Percentiles rank a stretch among this genome's conserved stretches.
Conservation (phyloP, 2,329 filamentous ascomycete genomes). For the Neurospora crassa region DNA sequence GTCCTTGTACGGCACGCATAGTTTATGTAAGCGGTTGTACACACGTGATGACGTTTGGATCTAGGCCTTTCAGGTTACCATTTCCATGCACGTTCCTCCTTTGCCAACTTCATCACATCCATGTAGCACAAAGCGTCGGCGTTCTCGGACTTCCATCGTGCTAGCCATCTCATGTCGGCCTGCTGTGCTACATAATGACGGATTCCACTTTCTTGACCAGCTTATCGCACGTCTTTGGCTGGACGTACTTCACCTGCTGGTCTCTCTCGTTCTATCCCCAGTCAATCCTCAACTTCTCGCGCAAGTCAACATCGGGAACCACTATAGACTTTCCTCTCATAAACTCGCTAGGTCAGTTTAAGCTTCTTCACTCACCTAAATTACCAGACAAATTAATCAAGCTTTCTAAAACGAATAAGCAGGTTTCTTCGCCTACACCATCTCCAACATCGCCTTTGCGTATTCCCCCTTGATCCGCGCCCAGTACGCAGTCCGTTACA, state of each 20-base stretch:
- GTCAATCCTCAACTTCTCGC: conserved; percentile 66
- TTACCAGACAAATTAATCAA: conserved; percentile 3
- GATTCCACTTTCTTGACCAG: conserved; percentile 32
- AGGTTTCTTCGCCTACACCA: conserved; percentile 67
- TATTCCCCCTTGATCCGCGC: conserved; percentile 67
- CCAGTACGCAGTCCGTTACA: conserved; percentile 77
- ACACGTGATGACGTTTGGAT: background rate
- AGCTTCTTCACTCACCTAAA: background rate
- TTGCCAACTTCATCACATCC: background rate
- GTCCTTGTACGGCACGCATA: background rate
- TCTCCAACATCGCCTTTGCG: conserved; percentile 66
- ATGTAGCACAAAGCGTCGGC: background rate
- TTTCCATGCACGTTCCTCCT: background rate
- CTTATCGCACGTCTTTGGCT: conserved; percentile 55
- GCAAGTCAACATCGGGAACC: conserved; percentile 70
- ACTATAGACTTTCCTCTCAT: conserved; percentile 80
- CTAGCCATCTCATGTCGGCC: background rate
- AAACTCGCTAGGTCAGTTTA: conserved; percentile 47
- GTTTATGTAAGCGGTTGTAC: background rate
- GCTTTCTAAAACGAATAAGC: background rate
- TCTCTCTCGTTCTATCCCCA: conserved; percentile 91
- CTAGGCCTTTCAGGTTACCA: background rate
- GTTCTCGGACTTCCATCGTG: background rate
- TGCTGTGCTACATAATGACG: background rate
- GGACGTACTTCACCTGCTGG: conserved; percentile 71